Conservation (phyloP, 2,329 filamentous ascomycete genomes). For the Botrytis squamosa region DNA sequence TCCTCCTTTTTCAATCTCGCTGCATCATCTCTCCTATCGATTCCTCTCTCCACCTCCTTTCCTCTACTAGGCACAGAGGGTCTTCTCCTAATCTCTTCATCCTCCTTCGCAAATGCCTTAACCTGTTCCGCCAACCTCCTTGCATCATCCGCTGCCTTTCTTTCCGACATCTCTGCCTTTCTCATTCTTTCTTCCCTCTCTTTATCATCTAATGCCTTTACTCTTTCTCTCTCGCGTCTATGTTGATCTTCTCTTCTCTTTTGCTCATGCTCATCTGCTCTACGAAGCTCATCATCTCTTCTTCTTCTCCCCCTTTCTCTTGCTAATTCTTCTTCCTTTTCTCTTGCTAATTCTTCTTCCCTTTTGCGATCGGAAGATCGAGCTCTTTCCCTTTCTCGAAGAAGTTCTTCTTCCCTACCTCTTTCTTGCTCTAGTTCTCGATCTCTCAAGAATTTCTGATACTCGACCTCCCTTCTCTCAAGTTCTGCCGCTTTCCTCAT, state of each 20-base stretch:
- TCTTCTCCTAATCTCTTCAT: conserved; percentile 36
- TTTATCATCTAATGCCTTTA: neutral
- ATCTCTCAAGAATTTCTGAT: neutral
- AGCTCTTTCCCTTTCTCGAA: conserved; percentile 2
- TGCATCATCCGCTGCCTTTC: conserved; percentile 21
- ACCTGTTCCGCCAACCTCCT: conserved; percentile 26
- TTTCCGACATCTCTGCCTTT: conserved; percentile 18
- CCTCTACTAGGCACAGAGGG: conserved; percentile 31
- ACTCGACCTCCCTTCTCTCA: neutral
- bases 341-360: neutral
- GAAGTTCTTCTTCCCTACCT: neutral
- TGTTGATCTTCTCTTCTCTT: neutral
- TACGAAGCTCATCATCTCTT: neutral
- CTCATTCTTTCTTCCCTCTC: conserved; percentile 7
- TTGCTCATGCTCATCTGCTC: neutral
- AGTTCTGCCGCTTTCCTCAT: neutral
- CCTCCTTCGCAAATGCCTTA: conserved; percentile 28
- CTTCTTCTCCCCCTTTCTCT: neutral
- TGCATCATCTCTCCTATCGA: neutral
- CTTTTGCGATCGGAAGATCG: neutral
- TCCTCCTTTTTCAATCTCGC: neutral
- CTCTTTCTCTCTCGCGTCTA: conserved; percentile 12
- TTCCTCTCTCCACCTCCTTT: conserved; percentile 22
- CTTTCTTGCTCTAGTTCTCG: conserved; percentile 8
- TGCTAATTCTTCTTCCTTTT: neutral